Evolutionary conservation across 2,329 filamentous ascomycete species (phyloP), one percentile per base, ranked within the genome.

Genomic region (Alternaria triticina): DNA sequence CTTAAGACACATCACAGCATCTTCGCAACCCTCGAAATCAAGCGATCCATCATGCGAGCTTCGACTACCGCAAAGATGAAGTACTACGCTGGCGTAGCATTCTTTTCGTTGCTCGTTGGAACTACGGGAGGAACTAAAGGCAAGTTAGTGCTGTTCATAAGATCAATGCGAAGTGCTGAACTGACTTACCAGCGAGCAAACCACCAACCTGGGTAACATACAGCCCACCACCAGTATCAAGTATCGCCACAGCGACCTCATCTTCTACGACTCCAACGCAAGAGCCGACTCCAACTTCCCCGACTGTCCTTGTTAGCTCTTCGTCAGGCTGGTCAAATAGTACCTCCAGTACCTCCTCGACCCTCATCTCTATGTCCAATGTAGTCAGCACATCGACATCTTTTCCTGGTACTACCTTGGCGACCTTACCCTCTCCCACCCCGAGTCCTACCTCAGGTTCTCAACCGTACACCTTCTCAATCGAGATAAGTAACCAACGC

Each of bases 401-500:
- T 10, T n/a, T 17, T 33, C 27, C 47, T 1, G 3, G 47, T 28
- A 51, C 27, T 2, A 51, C 12, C 17, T 28, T 51, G n/a, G 30
- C 27, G 15, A 33, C 27, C 13, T 51, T 17, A 33, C 27, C 47
- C 17, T 33, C 27, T 17, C 27, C 27, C 17, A 30, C 17, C 11
- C 27, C 47, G 6, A 51, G 17, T 13, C n/a, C 27, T 0, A 13
- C 47, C 15, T n/a, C n/a, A 51, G 36, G 36, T 40, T n/a, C 36
- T 40, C 36, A 40, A 11, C 36, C 36, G 3, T 46, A 61, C 2
- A 56, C 52, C 15, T 61, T 61, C 11, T 43, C 25, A 6, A 28
- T 62, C 33, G 47, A 62, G n/a, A 62, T 62, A 33, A 54, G 55
- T 4, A 62, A 59, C 30, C 17, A 62, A 11, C 50, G 55, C 23